Evolutionary conservation across 2,329 filamentous ascomycete species (phyloP), one percentile per base, ranked within the genome.

Genomic region (Bertia moriformis): DNA sequence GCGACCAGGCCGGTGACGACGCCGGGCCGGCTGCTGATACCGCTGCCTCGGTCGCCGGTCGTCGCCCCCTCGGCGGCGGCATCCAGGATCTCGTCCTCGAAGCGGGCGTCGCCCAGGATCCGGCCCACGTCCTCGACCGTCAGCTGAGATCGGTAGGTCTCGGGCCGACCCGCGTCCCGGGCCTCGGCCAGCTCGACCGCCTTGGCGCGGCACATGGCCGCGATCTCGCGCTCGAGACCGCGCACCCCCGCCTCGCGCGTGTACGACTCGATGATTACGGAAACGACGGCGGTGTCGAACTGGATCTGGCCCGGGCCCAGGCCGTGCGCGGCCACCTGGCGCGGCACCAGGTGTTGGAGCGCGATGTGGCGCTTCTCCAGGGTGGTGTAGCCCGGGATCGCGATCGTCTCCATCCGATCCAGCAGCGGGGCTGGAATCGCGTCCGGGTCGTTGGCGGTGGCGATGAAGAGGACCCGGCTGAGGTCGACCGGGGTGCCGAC

Each of bases 281-380:
- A 86, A 41, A 98, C 73, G 3, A 95, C 88, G 19, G 89, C 83
- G 43, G 84, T 78, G 33, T 74, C 75, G 44, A 98, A 77, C 27
- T 69, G 60, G 38, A 98, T 73, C 49, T 94, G 81, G 37, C 79
- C 77, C 19, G 78, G 66, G 38, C 69, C 67, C 39, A 98, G 73
- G 18, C 91, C 91, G 53, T 98, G 98, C 40, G 84, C 83, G 38
- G 78, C 78, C 50, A 96, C 80, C 57, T 98, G 91, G 63, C 96
- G 96, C 10, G 91, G 91, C 15, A 98, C 79, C n/a, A 98, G 68
- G 58, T 98, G 89, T 49, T 83, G 82, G 49, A 79, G 78, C 13
- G 91, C 89, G 54, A 98, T 98, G 56, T 95, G 86, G 41, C 85
- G 76, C 66, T 98, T 98, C 66, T 98, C 91, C n/a, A 96, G 70